A percentile compares a stretch with the other conserved stretches of the same genome.
phyloP scores from a whole-genome alignment of 108 stramenopile genomes.

The Cyclostephanos invisitatus region DNA sequence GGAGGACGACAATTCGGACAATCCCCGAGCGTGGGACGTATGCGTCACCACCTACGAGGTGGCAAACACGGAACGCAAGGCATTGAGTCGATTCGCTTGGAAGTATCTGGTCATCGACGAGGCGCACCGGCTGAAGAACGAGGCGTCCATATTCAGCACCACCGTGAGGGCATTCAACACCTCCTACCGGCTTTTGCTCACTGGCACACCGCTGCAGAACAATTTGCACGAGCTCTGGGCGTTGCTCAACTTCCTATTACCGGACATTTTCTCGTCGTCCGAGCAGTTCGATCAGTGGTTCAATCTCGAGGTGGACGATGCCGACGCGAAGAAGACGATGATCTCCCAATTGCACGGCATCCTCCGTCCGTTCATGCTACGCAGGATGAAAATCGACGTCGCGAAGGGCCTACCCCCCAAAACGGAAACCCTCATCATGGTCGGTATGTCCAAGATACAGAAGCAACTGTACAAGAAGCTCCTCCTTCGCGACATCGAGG shows the following conservation, averaged over 20 bases:
- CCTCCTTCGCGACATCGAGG: constrained; percentile 83
- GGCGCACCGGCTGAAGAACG: constrained; percentile 97
- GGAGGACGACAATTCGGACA: constrained; percentile 81
- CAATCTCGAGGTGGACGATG: constrained; percentile 85
- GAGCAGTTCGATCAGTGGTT: constrained; percentile 97
- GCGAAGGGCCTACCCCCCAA: constrained; percentile 90
- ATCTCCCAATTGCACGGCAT: constrained; percentile 97
- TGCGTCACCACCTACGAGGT: constrained; percentile 98
- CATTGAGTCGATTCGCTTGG: constrained; percentile 91
- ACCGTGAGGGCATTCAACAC: constrained; percentile 91
- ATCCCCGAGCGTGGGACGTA: constrained; percentile 89
- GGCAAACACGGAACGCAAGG: constrained; percentile 82
- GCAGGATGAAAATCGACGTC: constrained; percentile 94
- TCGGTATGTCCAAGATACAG: constrained; percentile 89
- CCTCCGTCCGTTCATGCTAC: constrained; percentile 97
- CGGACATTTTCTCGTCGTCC: constrained; percentile 85
- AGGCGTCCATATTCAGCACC: constrained; percentile 84
- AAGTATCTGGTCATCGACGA: constrained; percentile 97
- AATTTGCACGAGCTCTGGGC: constrained; percentile 96
- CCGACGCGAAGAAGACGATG: constrained; percentile 89
- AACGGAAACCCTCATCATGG: constrained; percentile 91
- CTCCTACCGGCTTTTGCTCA: constrained; percentile 90
- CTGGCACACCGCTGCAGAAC: constrained; percentile 99
- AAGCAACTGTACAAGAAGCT: constrained; percentile 93
- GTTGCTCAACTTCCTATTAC: constrained; percentile 90